Evolutionary conservation across 1,284 basidiomycete species (phyloP).

Genomic region (Golubevia sp.): DNA sequence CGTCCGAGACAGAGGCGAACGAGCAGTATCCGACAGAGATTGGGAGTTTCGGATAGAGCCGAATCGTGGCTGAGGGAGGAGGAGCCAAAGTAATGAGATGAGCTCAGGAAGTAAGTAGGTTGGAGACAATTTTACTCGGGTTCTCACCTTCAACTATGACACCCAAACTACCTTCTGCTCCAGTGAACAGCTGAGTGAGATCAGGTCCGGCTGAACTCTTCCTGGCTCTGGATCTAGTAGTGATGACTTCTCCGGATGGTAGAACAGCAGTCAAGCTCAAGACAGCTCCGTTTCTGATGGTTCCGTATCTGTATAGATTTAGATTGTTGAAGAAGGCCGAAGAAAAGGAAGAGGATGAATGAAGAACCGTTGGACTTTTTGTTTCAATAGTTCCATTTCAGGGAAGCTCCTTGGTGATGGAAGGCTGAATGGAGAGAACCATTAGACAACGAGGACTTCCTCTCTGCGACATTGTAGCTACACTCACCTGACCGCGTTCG

Average conservation of each 20-base stretch:
- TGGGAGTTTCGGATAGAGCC: slow-evolving; percentile 78
- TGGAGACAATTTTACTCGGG: not conserved
- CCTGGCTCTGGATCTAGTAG: slow-evolving; percentile 79
- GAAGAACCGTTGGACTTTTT: no score
- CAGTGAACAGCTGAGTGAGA: slow-evolving; percentile 86
- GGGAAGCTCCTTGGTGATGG: no score
- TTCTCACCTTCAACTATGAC: slow-evolving; percentile 83
- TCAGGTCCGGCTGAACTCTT: slow-evolving; percentile 93
- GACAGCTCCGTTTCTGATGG: slow-evolving; percentile 69
- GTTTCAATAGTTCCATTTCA: no score
- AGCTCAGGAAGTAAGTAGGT: not conserved
- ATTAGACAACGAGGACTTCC: no score
- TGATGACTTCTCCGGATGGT: slow-evolving; percentile 88
- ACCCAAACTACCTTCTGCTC: slow-evolving; percentile 90
- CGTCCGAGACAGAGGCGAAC: slow-evolving; percentile 66
- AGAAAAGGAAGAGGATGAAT: not conserved
- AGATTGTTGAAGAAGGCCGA: slow-evolving; percentile 3
- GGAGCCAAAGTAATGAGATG: not conserved
- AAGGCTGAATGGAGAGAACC: no score
- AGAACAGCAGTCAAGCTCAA: slow-evolving; percentile 67
- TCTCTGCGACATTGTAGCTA: no score
- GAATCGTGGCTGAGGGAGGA: slow-evolving; percentile 70
- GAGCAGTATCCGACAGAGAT: slow-evolving; percentile 67
- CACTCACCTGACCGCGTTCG: slow-evolving; percentile 75
- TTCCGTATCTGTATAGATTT: slow-evolving; percentile 2